These are phyloP conservation scores for Salix exigua DNA, from an alignment of 345 rosid genomes.

Conservation along the genomic window DNA sequence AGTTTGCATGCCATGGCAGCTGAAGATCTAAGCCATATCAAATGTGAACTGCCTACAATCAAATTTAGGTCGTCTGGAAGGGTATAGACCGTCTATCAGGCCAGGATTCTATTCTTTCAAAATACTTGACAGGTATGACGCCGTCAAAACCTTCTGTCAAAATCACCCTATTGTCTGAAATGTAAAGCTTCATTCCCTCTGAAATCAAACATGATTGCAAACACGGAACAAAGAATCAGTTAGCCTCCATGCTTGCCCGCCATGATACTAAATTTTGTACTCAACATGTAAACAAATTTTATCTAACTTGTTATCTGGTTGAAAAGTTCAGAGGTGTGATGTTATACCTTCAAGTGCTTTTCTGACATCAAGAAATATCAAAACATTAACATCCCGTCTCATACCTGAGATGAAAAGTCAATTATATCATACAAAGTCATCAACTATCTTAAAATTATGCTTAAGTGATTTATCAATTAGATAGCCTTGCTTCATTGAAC, in stretches of 20 bases:
- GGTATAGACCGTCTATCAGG: constrained; percentile 53
- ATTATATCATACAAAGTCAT: neutral
- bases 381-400: constrained; percentile 63
- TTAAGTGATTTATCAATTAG: no score
- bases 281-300: no score
- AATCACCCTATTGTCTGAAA: constrained; percentile 83
- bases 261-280: no score
- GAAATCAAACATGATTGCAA: neutral
- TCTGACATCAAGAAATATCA: constrained; percentile 65
- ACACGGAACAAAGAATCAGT: neutral
- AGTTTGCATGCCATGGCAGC: neutral
- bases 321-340: neutral
- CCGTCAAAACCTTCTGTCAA: constrained; percentile 91
- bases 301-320: no score
- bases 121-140: constrained; percentile 33
- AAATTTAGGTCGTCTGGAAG: constrained; percentile 19
- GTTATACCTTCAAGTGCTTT: constrained; percentile 80
- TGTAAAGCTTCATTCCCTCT: constrained; percentile 83
- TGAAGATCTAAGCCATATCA: no score
- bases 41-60: neutral
- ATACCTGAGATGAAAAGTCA: constrained; percentile 44
- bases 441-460: no score
- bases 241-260: neutral
- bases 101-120: constrained; percentile 23
- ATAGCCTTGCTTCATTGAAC: no score